A percentile compares a stretch with the other conserved stretches of the same genome.
Conservation (phyloP, 2,329 filamentous ascomycete species). For the Zasmidium angulare region DNA sequence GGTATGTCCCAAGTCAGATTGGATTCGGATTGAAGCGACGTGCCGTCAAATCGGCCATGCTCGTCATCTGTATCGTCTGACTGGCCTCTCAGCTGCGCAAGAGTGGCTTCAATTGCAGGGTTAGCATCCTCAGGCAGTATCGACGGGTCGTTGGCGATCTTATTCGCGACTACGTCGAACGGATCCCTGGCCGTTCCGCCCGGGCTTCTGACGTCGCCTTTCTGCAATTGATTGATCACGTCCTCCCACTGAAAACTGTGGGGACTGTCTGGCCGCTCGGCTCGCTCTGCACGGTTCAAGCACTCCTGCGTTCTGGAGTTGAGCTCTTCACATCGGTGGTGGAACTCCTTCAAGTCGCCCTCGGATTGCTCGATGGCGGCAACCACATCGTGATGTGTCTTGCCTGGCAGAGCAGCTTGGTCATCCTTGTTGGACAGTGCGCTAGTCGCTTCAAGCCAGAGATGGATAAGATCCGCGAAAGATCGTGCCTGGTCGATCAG, state of each 20-base stretch:
- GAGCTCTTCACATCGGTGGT: constrained; percentile 49
- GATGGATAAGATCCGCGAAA: constrained; percentile 77
- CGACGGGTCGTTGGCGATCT: constrained; percentile 29
- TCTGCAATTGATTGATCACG: constrained; percentile 47
- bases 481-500: constrained; percentile 86
- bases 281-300: constrained; percentile 52
- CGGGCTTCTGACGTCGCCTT: constrained; percentile 20
- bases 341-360: constrained; percentile 50
- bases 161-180: constrained; percentile 28
- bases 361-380: constrained; percentile 35
- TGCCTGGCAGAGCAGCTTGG: constrained; percentile 18
- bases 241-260: constrained; percentile 54
- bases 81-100: constrained; percentile 20
- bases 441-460: constrained; percentile 66
- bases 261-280: constrained; percentile 50
- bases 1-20: constrained; percentile 11
- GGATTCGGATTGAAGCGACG: constrained; percentile 10
- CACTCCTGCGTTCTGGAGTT: constrained; percentile 51
- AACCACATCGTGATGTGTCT: constrained; percentile 35
- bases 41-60: constrained; percentile 15
- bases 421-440: constrained; percentile 19
- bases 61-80: constrained; percentile 24
- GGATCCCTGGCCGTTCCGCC: constrained; percentile 29
- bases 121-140: constrained; percentile 27
- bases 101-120: constrained; percentile 29